These are phyloP conservation scores for Microthlaspi erraticum DNA, from an alignment of 345 rosid genomes.

Conservation along the genomic window DNA sequence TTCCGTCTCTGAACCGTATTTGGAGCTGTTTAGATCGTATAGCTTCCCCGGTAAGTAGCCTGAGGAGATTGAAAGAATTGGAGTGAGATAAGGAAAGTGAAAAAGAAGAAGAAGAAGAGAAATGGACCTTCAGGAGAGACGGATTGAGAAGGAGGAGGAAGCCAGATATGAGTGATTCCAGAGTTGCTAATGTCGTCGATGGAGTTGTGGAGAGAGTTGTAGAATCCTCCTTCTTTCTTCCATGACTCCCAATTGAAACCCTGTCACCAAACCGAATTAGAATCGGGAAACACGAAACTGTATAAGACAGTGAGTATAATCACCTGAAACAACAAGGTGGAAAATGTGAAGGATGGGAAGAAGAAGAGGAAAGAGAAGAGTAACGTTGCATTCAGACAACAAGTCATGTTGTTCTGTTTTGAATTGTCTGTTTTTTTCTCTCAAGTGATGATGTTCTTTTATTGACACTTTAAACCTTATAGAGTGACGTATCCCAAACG, in stretches of 20 bases:
- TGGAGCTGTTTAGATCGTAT: constrained; percentile 74
- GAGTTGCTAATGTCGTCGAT: constrained; percentile 65
- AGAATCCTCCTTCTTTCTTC: constrained; percentile 75
- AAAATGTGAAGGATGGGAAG: constrained; percentile 50
- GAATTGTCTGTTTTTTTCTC: not conserved
- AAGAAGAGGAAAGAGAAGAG: constrained; percentile 43
- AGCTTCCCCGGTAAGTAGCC: constrained; percentile 94
- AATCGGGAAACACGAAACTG: not conserved
- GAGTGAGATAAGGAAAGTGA: not conserved
- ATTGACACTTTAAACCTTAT: not conserved
- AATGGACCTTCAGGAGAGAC: constrained; percentile 59
- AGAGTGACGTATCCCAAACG: not conserved
- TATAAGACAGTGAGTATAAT: not conserved
- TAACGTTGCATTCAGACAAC: constrained; percentile 17
- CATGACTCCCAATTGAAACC: constrained; percentile 94
- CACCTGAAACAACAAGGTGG: constrained; percentile 72
- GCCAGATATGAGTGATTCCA: constrained; percentile 90
- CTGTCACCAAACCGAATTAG: constrained; percentile 40
- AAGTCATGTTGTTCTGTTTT: constrained; percentile 33
- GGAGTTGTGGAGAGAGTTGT: constrained; percentile 64
- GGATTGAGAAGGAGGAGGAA: constrained; percentile 94
- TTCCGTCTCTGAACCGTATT: constrained; percentile 64
- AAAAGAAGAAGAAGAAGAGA: not conserved
- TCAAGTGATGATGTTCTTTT: constrained; percentile 18
- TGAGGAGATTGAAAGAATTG: constrained; percentile 10